Evolutionary conservation across 2,329 filamentous ascomycete genomes (phyloP).

Genomic region (Trichoderma aggressivum): DNA sequence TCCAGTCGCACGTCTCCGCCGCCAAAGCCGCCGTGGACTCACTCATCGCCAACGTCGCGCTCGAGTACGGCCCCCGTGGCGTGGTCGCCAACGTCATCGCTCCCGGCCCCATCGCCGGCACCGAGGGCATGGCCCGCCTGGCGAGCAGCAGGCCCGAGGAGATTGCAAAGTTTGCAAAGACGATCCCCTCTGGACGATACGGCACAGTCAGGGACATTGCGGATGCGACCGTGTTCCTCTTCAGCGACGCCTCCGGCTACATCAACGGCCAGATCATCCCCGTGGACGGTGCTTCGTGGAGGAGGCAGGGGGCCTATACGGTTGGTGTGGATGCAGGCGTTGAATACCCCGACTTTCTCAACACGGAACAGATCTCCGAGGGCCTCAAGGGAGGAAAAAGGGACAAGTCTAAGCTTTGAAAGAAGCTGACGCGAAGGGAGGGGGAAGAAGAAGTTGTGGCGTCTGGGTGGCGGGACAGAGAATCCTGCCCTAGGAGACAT

Average conservation of each 20-base stretch:
- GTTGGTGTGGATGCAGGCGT: conserved; percentile 48
- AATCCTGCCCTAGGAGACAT: neutral
- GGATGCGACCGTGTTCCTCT: conserved; percentile 86
- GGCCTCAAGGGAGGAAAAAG: conserved; percentile 35
- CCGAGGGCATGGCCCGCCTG: conserved; percentile 73
- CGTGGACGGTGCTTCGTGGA: conserved; percentile 62
- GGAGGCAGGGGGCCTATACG: conserved; percentile 44
- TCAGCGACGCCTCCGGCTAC: conserved; percentile 81
- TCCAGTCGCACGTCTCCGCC: conserved; percentile 86
- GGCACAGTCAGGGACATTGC: conserved; percentile 84
- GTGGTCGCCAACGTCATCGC: conserved; percentile 85
- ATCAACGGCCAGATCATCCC: conserved; percentile 81
- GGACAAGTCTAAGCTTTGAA: conserved; percentile 40
- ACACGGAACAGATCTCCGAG: conserved; percentile 30
- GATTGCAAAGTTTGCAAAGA: conserved; percentile 34
- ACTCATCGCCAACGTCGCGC: conserved; percentile 71
- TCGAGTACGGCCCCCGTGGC: conserved; percentile 87
- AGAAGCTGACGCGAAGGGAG: neutral
- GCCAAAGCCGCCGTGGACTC: conserved; percentile 91
- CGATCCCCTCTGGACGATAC: conserved; percentile 70
- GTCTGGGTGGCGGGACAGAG: neutral
- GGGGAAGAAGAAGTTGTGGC: neutral
- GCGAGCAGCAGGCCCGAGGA: conserved; percentile 39
- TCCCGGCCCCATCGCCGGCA: conserved; percentile 80
- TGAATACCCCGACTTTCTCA: conserved; percentile 52